Conservation (phyloP, 176 grass and related monocot species). For the Thinopyrum elongatum region DNA sequence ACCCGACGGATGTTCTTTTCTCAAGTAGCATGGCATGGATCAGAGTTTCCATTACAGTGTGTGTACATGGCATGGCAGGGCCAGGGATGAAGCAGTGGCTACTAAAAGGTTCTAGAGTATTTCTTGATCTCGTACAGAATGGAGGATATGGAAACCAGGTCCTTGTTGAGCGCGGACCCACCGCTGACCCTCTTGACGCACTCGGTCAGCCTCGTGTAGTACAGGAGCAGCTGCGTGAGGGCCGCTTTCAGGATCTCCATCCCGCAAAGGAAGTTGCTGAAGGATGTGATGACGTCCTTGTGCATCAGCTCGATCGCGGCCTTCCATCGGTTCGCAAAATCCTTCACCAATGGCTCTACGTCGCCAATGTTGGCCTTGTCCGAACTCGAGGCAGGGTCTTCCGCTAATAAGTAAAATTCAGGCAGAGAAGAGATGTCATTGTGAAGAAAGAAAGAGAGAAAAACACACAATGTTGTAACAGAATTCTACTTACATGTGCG, state of each 20-base stretch:
- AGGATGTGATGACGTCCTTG: slow-evolving; percentile 96
- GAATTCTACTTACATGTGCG: slow-evolving; percentile 51
- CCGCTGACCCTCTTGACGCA: slow-evolving; percentile 72
- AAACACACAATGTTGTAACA: neutral
- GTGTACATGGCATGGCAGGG: too few relatives aligned
- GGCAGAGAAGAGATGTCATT: neutral
- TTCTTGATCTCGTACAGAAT: slow-evolving; percentile 98
- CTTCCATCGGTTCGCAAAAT: slow-evolving; percentile 85
- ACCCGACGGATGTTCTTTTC: neutral
- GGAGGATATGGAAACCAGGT: slow-evolving; percentile 93
- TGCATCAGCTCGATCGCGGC: slow-evolving; percentile 97
- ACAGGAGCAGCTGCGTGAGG: slow-evolving; percentile 79
- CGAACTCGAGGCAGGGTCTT: slow-evolving; percentile 44
- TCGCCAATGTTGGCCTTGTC: slow-evolving; percentile 64
- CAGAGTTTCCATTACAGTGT: slow-evolving; percentile 9
- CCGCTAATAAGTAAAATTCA: slow-evolving; percentile 50
- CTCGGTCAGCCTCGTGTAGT: slow-evolving; percentile 89
- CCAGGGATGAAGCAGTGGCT: neutral
- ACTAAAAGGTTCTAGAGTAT: slow-evolving; percentile 91
- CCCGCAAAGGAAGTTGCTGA: slow-evolving; percentile 93
- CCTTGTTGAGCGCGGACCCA: slow-evolving; percentile 76
- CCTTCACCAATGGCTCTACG: slow-evolving; percentile 82
- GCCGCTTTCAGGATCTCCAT: slow-evolving; percentile 97
- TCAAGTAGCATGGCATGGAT: neutral
- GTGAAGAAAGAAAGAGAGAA: neutral